These are phyloP conservation scores for Phoma herbarum DNA, from an alignment of 2,329 filamentous ascomycete species.

Conservation along the genomic window DNA sequence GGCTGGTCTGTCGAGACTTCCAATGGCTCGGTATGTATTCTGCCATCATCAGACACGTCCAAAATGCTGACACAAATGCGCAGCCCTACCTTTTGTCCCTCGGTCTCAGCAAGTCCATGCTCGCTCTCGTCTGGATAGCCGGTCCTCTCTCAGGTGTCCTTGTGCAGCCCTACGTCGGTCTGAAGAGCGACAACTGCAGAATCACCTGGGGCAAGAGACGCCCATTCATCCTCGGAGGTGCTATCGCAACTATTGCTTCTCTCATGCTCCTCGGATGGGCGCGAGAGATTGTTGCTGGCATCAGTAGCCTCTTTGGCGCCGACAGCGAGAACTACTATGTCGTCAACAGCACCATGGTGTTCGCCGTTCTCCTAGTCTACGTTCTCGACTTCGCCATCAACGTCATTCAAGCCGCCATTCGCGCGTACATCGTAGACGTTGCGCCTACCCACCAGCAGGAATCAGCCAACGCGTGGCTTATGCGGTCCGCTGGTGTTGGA, in stretches of 20 bases:
- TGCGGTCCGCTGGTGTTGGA: slow-evolving; percentile 82
- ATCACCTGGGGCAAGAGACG: slow-evolving; percentile 60
- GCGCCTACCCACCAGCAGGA: slow-evolving; percentile 94
- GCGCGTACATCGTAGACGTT: slow-evolving; percentile 93
- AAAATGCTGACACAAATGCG: slow-evolving; percentile 6
- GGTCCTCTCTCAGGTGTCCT: slow-evolving; percentile 63
- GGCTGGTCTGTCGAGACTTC: slow-evolving; percentile 96
- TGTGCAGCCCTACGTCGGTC: slow-evolving; percentile 63
- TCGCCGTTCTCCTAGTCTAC: slow-evolving; percentile 88
- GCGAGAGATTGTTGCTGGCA: slow-evolving; percentile 66
- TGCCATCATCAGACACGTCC: background rate
- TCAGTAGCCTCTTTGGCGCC: slow-evolving; percentile 75
- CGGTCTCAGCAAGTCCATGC: slow-evolving; percentile 61
- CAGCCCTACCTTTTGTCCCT: slow-evolving; percentile 63
- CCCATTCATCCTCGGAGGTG: slow-evolving; percentile 62
- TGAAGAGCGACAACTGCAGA: slow-evolving; percentile 61
- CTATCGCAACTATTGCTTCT: slow-evolving; percentile 59
- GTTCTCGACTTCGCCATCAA: slow-evolving; percentile 95
- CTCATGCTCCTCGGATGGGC: slow-evolving; percentile 62
- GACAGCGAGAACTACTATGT: slow-evolving; percentile 71
- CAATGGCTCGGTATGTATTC: slow-evolving; percentile 75
- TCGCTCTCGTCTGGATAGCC: slow-evolving; percentile 65
- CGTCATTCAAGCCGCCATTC: slow-evolving; percentile 89
- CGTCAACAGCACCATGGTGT: slow-evolving; percentile 72
- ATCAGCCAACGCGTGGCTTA: slow-evolving; percentile 92